Percentiles rank a stretch among this genome's conserved stretches.
These are phyloP conservation scores for Yarrowia sp. DNA, from an alignment of 805 yeast genomes.

Conservation along the genomic window DNA sequence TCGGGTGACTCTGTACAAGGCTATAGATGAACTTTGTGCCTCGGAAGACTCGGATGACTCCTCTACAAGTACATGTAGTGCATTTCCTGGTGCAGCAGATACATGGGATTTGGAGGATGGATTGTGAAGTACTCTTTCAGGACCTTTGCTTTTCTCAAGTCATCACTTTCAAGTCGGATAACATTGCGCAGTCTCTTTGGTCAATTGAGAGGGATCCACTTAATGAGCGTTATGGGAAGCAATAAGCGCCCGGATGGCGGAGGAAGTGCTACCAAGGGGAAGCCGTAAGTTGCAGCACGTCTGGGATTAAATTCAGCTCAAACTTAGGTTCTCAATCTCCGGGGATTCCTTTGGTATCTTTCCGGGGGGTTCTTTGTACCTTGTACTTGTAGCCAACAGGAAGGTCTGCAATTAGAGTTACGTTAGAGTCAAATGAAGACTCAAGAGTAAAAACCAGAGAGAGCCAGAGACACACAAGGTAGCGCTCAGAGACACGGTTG, in stretches of 20 bases:
- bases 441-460: constrained; percentile 5
- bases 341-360: constrained; percentile 32
- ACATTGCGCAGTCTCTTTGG: not conserved
- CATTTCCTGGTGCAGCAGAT: too few relatives aligned
- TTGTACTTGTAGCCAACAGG: not conserved
- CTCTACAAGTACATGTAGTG: not conserved
- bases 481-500: not conserved
- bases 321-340: constrained; percentile 15
- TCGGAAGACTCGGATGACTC: constrained; percentile 24
- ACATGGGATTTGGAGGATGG: too few relatives aligned
- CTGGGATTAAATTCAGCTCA: not conserved
- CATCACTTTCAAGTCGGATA: not conserved
- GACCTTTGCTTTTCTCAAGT: too few relatives aligned
- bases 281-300: constrained; percentile 26
- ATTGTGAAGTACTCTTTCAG: too few relatives aligned
- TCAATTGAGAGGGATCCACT: constrained; percentile 20
- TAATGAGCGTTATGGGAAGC: not conserved
- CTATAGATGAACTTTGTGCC: not conserved
- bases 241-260: not conserved
- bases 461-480: not conserved
- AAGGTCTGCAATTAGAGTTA: not conserved
- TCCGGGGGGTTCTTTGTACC: constrained; percentile 18
- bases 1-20: constrained; percentile 20
- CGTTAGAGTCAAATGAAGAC: constrained; percentile 2
- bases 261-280: not conserved